Base-by-base conservation (phyloP, 768 basidiomycete species). In the Trichaptum fuscoviolaceum region DNA sequence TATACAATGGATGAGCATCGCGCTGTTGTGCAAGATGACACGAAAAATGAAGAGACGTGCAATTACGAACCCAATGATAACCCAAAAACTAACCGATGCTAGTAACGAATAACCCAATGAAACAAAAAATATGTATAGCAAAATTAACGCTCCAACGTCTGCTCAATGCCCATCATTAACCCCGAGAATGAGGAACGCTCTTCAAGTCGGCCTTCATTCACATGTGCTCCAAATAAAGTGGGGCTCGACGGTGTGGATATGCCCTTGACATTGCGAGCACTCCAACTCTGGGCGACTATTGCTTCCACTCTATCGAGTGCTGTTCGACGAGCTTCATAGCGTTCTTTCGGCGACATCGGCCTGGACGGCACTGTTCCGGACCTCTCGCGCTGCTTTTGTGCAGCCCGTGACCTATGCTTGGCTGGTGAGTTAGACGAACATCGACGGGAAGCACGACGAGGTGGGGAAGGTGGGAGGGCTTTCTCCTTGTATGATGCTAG, bases 271-370 rank as follows among this genome's bases (percentile, higher is more conserved):
- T 58, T 64, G 0, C 70, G 66, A 57, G 71, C 67, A 70, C 75
- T 73, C 59, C 73, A 74, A 65, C 75, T 72, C 17, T 68, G 65
- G 6, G 72, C 67, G 7, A 77, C 63, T 23, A 77, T 77, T 65
- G 71, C 72, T 26, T 72, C 73, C 35, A 77, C 76, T 35, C 69
- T 72, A 63, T 69, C 66, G 20, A 72, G 72, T 3, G 76, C 75
- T 23, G 69, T 67, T 10, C 69, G 67, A 6, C 76, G 70, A 61
- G 74, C 75, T 1, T 68, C 64, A 67, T 72, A 67, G 25, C 74
- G 68, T 68, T 73, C 71, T 34, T 75, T 73, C 1, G 75, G 70
- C 17, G 73, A 71, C 67, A 10, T 30, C 65, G 12, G 57, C 35
- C 34, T 35, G 58, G n/a, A 26, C 64, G 27, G 69, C 57, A 57